Conservation (phyloP, 345 rosid genomes). For the Hirschfeldia incana region DNA sequence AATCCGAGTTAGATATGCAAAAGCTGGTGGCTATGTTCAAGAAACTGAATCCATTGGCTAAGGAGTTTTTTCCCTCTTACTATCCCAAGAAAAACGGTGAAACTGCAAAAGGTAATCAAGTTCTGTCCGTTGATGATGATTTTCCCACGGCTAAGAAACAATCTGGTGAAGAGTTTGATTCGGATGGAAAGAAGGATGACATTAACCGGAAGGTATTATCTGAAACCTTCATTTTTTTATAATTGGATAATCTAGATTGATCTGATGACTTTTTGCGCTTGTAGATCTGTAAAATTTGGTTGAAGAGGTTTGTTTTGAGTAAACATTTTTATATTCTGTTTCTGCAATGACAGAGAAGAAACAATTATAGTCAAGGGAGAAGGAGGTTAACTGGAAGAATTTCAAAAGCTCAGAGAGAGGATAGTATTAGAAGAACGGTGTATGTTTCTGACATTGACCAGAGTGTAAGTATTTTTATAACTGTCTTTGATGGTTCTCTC, state of each 20-base stretch:
- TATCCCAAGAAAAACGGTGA: slow-evolving; percentile 38
- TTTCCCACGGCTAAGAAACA: slow-evolving; percentile 39
- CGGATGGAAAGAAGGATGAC: slow-evolving; percentile 38
- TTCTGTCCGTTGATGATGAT: slow-evolving; percentile 38
- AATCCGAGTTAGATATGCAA: slow-evolving; percentile 62
- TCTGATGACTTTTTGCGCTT: slow-evolving; percentile 1
- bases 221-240: neutral
- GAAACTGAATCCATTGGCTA: slow-evolving; percentile 81
- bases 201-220: slow-evolving; percentile 26
- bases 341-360: slow-evolving; percentile 55
- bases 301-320: neutral
- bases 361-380: slow-evolving; percentile 57
- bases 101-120: slow-evolving; percentile 27
- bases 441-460: slow-evolving; percentile 49
- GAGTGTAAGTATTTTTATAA: slow-evolving; percentile 32
- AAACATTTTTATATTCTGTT: neutral
- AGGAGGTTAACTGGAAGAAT: slow-evolving; percentile 63
- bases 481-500: neutral
- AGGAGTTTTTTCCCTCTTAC: slow-evolving; percentile 78
- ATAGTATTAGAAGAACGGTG: slow-evolving; percentile 48
- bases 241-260: neutral
- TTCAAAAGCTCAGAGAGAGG: slow-evolving; percentile 54
- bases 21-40: slow-evolving; percentile 81
- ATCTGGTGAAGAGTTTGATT: slow-evolving; percentile 34
- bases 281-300: slow-evolving; percentile 2